phyloP scores from a whole-genome alignment of 1,284 basidiomycete species.

The Bjerkandera adusta region DNA sequence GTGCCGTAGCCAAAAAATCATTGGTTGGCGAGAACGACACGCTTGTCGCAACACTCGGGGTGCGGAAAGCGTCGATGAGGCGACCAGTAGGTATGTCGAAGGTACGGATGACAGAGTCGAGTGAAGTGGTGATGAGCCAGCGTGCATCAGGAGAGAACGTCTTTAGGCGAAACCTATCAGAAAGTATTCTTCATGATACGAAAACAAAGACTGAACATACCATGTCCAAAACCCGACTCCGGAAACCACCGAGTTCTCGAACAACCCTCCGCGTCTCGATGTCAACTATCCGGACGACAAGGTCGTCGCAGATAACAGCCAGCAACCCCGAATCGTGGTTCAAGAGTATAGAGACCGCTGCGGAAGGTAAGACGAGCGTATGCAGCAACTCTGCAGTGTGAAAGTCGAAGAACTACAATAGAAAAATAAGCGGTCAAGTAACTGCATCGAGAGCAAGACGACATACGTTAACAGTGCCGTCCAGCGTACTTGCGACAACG shows the following conservation, averaged over 20 bases:
- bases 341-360: slow-evolving; percentile 70
- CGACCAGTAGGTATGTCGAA: slow-evolving; percentile 94
- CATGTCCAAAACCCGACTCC: slow-evolving; percentile 80
- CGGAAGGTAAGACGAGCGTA: slow-evolving; percentile 66
- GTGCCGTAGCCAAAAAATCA: slow-evolving; percentile 94
- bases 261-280: slow-evolving; percentile 89
- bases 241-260: slow-evolving; percentile 82
- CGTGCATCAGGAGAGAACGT: slow-evolving; percentile 92
- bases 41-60: slow-evolving; percentile 87
- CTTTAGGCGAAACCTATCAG: slow-evolving; percentile 36
- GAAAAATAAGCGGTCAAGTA: slow-evolving; percentile 5
- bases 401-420: slow-evolving; percentile 92
- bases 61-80: slow-evolving; percentile 91
- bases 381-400: slow-evolving; percentile 75
- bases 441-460: not conserved
- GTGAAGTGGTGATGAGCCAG: slow-evolving; percentile 87
- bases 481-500: slow-evolving; percentile 82
- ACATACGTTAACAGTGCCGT: slow-evolving; percentile 86
- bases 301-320: slow-evolving; percentile 84
- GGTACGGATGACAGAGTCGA: slow-evolving; percentile 92
- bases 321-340: slow-evolving; percentile 89
- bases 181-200: not conserved
- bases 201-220: slow-evolving; percentile 40
- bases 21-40: slow-evolving; percentile 92
- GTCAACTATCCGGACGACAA: slow-evolving; percentile 83